Conservation (phyloP, 2,329 filamentous ascomycete genomes). For the Plenodomus lindquistii region DNA sequence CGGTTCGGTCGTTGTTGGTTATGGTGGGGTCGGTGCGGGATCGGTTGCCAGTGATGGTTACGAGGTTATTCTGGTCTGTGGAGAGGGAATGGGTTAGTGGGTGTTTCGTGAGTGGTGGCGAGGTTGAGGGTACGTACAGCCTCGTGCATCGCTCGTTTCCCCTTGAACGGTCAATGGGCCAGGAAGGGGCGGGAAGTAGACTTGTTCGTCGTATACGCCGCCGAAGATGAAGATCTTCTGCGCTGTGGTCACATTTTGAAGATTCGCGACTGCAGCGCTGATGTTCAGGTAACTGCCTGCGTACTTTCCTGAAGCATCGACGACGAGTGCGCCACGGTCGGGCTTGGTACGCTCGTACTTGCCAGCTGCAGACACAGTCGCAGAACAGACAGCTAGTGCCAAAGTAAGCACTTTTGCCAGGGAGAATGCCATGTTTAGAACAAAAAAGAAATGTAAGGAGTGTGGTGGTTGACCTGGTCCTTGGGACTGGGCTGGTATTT, state of each 20-base stretch:
- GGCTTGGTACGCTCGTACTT: conserved; percentile 17
- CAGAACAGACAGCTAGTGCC: neutral
- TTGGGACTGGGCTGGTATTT: neutral
- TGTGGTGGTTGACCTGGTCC: neutral
- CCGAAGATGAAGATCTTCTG: conserved; percentile 60
- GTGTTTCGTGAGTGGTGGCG: conserved; percentile 43
- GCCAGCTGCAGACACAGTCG: conserved; percentile 2
- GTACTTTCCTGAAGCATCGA: conserved; percentile 19
- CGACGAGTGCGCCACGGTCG: conserved; percentile 16
- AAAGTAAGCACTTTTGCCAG: neutral
- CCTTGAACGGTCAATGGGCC: conserved; percentile 60
- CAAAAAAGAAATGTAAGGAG: neutral
- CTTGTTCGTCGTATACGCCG: conserved; percentile 62
- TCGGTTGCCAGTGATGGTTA: conserved; percentile 53
- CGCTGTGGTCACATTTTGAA: conserved; percentile 11
- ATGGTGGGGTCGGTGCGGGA: conserved; percentile 35
- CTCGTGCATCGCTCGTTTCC: conserved; percentile 55
- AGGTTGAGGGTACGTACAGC: conserved; percentile 58
- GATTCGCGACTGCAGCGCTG: conserved; percentile 16
- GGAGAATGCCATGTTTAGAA: neutral
- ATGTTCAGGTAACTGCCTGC: conserved; percentile 18
- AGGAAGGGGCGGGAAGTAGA: conserved; percentile 52
- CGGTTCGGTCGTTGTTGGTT: conserved; percentile 55
- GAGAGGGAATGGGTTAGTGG: conserved; percentile 51
- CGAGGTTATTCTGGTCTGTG: conserved; percentile 52